Percentiles rank a stretch among this genome's conserved stretches.
phyloP scores from a whole-genome alignment of 225 moss, liverwort and hornwort genomes.

The Physcomitrium patens region DNA sequence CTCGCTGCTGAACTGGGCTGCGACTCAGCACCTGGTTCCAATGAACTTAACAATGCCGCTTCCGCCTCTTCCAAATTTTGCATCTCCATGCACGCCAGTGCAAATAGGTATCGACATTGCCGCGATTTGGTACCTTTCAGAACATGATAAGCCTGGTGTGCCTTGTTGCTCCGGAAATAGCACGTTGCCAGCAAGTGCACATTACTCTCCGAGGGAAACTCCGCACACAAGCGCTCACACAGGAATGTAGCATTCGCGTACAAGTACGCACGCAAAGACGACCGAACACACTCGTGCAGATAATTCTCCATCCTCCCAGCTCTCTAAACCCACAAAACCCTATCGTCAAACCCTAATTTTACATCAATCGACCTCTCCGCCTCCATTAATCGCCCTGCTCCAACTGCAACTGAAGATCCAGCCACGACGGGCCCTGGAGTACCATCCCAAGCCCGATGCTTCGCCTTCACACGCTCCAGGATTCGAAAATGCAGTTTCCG shows the following conservation, averaged over 20 bases:
- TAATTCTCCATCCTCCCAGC: slow-evolving; percentile 69
- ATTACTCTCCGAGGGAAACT: slow-evolving; percentile 92
- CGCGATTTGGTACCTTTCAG: slow-evolving; percentile 91
- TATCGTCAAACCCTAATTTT: slow-evolving; percentile 46
- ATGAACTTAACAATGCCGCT: slow-evolving; percentile 65
- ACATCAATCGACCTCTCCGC: slow-evolving; percentile 1
- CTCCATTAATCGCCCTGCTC: slow-evolving; percentile 34
- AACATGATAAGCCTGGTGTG: slow-evolving; percentile 89
- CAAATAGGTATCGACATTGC: slow-evolving; percentile 90
- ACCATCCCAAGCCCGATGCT: slow-evolving; percentile 13
- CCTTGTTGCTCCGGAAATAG: slow-evolving; percentile 90
- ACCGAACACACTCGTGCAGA: slow-evolving; percentile 78
- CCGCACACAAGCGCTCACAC: slow-evolving; percentile 89
- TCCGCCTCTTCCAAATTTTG: slow-evolving; percentile 85
- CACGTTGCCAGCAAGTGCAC: slow-evolving; percentile 90
- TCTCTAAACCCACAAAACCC: slow-evolving; percentile 24
- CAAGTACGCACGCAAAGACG: slow-evolving; percentile 79
- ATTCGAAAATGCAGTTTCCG: not conserved
- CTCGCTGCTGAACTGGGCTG: slow-evolving; percentile 60
- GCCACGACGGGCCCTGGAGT: slow-evolving; percentile 39
- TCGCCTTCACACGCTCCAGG: not conserved
- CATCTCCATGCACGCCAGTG: slow-evolving; percentile 95
- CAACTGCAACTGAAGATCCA: slow-evolving; percentile 42
- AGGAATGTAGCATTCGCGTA: slow-evolving; percentile 88
- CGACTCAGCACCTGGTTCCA: slow-evolving; percentile 66